phyloP scores from a whole-genome alignment of 2,329 filamentous ascomycete genomes.

The Ciborinia camelliae region DNA sequence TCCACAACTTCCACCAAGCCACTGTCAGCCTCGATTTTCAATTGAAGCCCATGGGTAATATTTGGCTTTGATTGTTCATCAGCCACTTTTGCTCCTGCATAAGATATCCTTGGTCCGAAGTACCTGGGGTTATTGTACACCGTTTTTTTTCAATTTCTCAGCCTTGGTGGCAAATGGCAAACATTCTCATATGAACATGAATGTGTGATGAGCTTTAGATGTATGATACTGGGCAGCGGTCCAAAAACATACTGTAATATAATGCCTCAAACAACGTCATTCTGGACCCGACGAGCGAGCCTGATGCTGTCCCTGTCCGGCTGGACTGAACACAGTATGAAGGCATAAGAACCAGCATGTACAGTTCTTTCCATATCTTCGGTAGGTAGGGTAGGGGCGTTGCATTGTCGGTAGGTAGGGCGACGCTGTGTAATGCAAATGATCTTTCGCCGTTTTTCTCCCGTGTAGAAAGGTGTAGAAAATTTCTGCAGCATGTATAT shows the following conservation, averaged over 20 bases:
- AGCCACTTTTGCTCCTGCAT: background rate
- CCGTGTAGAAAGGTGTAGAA: background rate
- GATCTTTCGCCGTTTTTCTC: background rate
- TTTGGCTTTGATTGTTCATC: background rate
- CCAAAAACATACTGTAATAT: background rate
- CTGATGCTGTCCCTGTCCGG: background rate
- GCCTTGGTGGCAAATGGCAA: background rate
- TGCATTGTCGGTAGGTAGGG: background rate
- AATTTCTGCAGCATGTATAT: background rate
- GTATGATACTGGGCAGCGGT: background rate
- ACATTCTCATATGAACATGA: background rate
- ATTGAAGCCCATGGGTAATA: background rate
- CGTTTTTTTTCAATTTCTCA: background rate
- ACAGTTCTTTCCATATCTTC: background rate
- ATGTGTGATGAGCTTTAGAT: background rate
- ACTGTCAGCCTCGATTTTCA: slow-evolving; percentile 15
- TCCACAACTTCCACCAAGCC: slow-evolving; percentile 8
- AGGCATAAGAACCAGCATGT: background rate
- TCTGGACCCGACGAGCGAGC: background rate
- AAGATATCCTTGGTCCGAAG: background rate
- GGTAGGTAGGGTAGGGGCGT: background rate
- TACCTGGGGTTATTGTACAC: background rate
- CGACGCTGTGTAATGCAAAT: background rate
- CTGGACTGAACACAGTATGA: background rate
- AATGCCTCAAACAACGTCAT: background rate